phyloP scores from a whole-genome alignment of 2,329 filamentous ascomycete species.

The Penicillium sp. region DNA sequence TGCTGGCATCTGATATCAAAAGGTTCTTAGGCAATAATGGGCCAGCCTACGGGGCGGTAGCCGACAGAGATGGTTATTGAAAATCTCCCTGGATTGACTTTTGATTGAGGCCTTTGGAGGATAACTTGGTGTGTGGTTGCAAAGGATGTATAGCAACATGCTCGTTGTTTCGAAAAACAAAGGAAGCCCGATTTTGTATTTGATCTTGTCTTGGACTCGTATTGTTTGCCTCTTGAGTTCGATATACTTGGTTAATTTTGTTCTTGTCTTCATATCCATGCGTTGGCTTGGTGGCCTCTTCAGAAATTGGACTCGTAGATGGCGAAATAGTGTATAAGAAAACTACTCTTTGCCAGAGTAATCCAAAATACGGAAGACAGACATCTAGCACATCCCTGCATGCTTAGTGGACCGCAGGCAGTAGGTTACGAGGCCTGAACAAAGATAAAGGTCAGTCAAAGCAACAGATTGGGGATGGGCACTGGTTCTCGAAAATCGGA shows the following conservation, averaged over 20 bases:
- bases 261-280: neutral
- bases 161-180: neutral
- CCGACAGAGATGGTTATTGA: constrained; percentile 36
- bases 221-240: neutral
- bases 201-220: no score
- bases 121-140: neutral
- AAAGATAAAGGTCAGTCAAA: no score
- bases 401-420: no score
- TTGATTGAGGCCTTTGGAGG: neutral
- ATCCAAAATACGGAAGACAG: no score
- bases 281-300: neutral
- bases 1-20: constrained; percentile 46
- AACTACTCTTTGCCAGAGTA: no score
- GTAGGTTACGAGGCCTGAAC: no score
- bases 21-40: constrained; percentile 49
- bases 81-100: neutral
- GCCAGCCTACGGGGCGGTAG: constrained; percentile 36
- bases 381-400: no score
- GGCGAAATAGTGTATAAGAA: no score
- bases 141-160: neutral
- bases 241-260: neutral
- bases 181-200: neutral
- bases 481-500: neutral
- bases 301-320: neutral
- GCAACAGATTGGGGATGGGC: no score